A percentile compares a stretch with the other conserved stretches of the same genome.
phyloP scores from a whole-genome alignment of 352 stramenopile genomes.

The Elongisporangium anandrum region DNA sequence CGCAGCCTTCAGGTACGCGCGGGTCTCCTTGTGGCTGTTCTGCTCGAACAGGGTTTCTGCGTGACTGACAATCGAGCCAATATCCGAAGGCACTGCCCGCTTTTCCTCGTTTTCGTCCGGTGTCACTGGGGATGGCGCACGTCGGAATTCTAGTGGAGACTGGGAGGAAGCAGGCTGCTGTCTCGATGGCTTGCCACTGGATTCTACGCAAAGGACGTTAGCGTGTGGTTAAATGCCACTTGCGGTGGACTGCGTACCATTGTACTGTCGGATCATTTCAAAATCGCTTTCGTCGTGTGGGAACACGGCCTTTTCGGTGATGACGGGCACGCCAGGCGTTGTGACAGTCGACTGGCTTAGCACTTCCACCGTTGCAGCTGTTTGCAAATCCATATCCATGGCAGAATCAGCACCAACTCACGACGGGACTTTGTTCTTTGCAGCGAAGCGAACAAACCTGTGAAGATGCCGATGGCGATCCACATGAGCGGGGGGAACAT shows the following conservation, averaged over 20 bases:
- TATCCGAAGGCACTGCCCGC: slow-evolving; percentile 11
- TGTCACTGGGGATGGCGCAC: background rate
- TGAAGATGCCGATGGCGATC: slow-evolving; percentile 76
- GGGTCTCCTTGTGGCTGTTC: slow-evolving; percentile 32
- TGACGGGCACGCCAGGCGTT: slow-evolving; percentile 25
- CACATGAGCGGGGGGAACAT: slow-evolving; percentile 82
- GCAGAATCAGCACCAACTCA: background rate
- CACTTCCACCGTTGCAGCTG: slow-evolving; percentile 13
- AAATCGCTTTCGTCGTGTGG: slow-evolving; percentile 50
- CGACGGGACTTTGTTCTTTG: background rate
- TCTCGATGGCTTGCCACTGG: background rate
- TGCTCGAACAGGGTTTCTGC: slow-evolving; percentile 50
- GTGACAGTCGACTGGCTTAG: slow-evolving; percentile 8
- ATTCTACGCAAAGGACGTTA: background rate
- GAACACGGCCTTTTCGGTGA: slow-evolving; percentile 57
- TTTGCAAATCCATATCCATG: background rate
- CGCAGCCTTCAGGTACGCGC: slow-evolving; percentile 35
- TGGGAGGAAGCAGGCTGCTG: background rate
- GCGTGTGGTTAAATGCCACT: background rate
- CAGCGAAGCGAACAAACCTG: slow-evolving; percentile 19
- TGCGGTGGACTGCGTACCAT: slow-evolving; percentile 9
- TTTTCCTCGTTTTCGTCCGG: slow-evolving; percentile 37
- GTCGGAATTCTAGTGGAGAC: background rate
- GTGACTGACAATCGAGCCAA: slow-evolving; percentile 24
- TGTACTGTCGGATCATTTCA: slow-evolving; percentile 45